Percentiles rank a stretch among this genome's conserved stretches.
Conservation (phyloP, 306 rosid species). For the Quillaja saponaria region DNA sequence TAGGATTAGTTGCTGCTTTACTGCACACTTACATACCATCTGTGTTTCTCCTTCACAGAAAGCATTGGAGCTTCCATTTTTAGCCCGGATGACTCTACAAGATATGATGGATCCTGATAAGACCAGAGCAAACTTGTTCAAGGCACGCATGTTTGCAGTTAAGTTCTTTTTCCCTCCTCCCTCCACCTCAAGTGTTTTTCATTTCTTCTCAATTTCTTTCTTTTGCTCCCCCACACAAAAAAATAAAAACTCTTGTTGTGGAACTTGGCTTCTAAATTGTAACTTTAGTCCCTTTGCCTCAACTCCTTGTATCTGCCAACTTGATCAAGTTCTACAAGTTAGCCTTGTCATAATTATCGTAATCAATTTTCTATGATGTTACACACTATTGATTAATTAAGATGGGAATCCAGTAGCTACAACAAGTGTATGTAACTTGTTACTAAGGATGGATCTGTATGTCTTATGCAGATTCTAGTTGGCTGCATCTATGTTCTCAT, state of each 20-base stretch:
- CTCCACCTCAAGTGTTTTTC: too few species aligned
- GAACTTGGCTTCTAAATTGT: too few species aligned
- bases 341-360: too few species aligned
- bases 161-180: not conserved
- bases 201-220: not conserved
- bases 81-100: not conserved
- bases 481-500: not conserved
- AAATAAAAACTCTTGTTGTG: too few species aligned
- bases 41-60: not conserved
- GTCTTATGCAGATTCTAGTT: not conserved
- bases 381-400: too few species aligned
- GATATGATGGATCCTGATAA: conserved; percentile 11
- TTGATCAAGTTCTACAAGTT: not conserved
- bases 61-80: not conserved
- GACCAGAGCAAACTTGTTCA: not conserved
- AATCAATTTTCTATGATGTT: too few species aligned
- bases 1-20: too few species aligned
- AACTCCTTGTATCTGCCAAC: not conserved
- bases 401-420: too few species aligned
- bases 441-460: not conserved
- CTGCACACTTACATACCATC: not conserved
- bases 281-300: not conserved
- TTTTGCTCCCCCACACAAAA: too few species aligned
- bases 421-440: too few species aligned
- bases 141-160: not conserved